phyloP scores from a whole-genome alignment of 129 eudicot genomes.

The carrot (Daucus carota) region DH1_v3.0 NC_030383.2:58830001-58830500 shows the following conservation, averaged over 20 bases:
- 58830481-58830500: neutral
- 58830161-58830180: conserved; percentile 43
- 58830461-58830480: neutral
- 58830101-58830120: neutral
- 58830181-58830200: conserved; percentile 26
- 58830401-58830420: neutral
- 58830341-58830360: neutral
- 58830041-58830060: conserved; percentile 18
- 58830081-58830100: neutral
- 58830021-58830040: conserved; percentile 15
- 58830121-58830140: conserved; percentile 27
- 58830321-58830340: conserved; percentile 3
- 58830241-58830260: conserved; percentile 24
- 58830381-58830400: neutral
- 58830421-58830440: neutral
- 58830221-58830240: conserved; percentile 35
- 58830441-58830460: too few species aligned
- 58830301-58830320: conserved; percentile 37
- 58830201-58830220: conserved; percentile 31
- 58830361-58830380: too few species aligned
- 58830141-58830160: conserved; percentile 17
- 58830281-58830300: conserved; percentile 39
- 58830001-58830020: neutral
- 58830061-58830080: neutral
- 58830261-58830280: conserved; percentile 28